Percentiles rank a stretch among this genome's conserved stretches.
phyloP scores from a whole-genome alignment of 306 rosid genomes.

The Acmispon strigosus region DNA sequence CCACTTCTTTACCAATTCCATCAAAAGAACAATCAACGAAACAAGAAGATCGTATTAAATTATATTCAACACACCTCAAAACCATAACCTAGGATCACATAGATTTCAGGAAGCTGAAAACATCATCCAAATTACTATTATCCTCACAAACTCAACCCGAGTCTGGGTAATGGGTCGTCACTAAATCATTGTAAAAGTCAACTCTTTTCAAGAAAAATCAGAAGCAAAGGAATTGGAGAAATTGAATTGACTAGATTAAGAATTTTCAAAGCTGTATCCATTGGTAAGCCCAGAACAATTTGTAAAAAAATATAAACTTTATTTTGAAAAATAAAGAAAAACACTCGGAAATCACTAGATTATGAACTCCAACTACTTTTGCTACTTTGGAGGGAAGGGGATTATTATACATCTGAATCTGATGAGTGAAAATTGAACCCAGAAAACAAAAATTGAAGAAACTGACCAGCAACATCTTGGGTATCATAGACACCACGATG shows the following conservation, averaged over 20 bases:
- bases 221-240: not conserved
- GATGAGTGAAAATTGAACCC: constrained; percentile 10
- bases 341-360: not conserved
- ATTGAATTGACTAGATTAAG: constrained; percentile 15
- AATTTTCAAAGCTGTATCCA: not conserved
- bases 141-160: constrained; percentile 45
- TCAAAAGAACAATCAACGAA: constrained; percentile 10
- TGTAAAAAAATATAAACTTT: not conserved
- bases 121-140: constrained; percentile 32
- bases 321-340: not conserved
- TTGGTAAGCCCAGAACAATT: not conserved
- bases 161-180: constrained; percentile 42
- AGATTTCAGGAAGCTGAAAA: constrained; percentile 30
- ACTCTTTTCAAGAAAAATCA: constrained; percentile 17
- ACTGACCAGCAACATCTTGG: constrained; percentile 86
- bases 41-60: not conserved
- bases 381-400: not conserved
- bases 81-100: constrained; percentile 37
- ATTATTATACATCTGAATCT: constrained; percentile 20
- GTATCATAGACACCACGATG: constrained; percentile 91
- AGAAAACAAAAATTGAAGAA: not conserved
- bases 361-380: not conserved
- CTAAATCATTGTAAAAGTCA: constrained; percentile 28
- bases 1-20: not conserved
- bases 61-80: constrained; percentile 6